Evolutionary conservation across 257 asterid genomes (phyloP).

Genomic region (Solanum okadae): DNA sequence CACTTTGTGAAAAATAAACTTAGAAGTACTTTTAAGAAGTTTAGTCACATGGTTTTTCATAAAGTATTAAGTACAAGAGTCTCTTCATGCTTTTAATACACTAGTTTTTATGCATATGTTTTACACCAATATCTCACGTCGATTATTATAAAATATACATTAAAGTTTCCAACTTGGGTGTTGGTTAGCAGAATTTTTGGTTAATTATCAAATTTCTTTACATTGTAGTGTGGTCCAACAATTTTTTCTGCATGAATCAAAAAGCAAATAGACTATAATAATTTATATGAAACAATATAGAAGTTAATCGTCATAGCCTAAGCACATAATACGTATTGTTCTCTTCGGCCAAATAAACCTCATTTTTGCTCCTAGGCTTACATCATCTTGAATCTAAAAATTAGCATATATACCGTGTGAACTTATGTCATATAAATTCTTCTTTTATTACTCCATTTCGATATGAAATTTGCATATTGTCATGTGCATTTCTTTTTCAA

Average conservation of each 20-base stretch:
- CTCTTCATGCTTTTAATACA: not conserved
- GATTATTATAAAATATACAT: no score
- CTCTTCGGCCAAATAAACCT: not conserved
- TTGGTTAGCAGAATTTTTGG: no score
- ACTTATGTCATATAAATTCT: no score
- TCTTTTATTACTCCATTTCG: no score
- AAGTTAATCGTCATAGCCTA: not conserved
- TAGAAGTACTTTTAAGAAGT: not conserved
- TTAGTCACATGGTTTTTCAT: no score
- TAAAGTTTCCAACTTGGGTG: not conserved
- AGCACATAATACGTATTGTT: not conserved
- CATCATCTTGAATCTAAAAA: no score
- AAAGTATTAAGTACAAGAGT: no score
- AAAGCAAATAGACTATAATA: not conserved
- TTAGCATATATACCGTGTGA: not conserved
- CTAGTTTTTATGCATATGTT: not conserved
- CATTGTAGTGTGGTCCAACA: not conserved
- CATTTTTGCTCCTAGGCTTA: no score
- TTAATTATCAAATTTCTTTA: no score
- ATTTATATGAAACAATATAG: not conserved
- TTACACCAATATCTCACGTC: not conserved
- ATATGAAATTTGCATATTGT: no score
- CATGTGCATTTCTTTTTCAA: no score
- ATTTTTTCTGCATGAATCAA: not conserved
- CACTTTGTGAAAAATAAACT: not conserved